Percentiles rank a stretch among this genome's conserved stretches.
These are phyloP conservation scores for Asterella californica DNA, from an alignment of 225 moss, liverwort and hornwort genomes.

Conservation along the genomic window DNA sequence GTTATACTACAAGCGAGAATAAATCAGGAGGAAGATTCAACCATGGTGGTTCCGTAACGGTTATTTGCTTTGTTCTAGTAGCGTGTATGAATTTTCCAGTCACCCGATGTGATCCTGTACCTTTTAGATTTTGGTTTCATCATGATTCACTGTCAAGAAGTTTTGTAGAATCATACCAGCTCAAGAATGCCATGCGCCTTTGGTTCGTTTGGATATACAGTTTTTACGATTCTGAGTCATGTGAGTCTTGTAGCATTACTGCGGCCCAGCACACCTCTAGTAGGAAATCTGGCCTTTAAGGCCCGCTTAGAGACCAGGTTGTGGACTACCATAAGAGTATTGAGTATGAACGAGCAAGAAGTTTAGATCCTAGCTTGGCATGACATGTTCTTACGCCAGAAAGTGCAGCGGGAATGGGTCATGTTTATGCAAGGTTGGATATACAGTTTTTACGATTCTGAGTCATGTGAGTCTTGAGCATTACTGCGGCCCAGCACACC, in stretches of 20 bases:
- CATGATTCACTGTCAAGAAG: background rate
- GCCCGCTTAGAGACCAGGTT: background rate
- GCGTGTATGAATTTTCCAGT: background rate
- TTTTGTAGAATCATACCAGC: background rate
- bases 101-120: background rate
- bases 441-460: background rate
- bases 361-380: too few species aligned
- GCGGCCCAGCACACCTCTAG: background rate
- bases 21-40: background rate
- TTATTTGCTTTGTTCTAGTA: background rate
- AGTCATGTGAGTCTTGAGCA: background rate
- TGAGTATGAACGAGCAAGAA: too few species aligned
- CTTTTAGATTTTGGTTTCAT: background rate
- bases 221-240: background rate
- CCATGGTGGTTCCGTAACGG: background rate
- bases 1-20: background rate
- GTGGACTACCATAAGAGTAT: too few species aligned
- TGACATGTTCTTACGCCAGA: too few species aligned
- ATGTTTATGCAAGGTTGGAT: too few species aligned
- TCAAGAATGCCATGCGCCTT: background rate
- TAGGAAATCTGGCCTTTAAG: background rate
- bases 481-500: background rate
- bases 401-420: too few species aligned
- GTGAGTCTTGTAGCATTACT: background rate
- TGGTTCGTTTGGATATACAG: slow-evolving; percentile 3